A percentile compares a stretch with the other conserved stretches of the same genome.
Evolutionary conservation across 805 yeast genomes (phyloP).

Genomic region (Sugiyamaella marilandica): DNA sequence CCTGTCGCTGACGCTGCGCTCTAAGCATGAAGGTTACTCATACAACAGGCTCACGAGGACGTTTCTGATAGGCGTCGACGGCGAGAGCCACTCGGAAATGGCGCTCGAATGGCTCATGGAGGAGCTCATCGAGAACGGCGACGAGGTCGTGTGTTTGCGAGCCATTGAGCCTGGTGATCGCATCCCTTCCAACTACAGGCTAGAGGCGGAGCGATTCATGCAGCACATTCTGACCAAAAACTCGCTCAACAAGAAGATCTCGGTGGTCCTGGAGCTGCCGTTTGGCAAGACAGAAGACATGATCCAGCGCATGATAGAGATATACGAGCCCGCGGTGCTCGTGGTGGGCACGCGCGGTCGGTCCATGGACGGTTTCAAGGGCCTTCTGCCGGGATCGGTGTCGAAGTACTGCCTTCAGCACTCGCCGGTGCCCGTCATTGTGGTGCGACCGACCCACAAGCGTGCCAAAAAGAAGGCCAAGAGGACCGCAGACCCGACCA

Average conservation of each 20-base stretch:
- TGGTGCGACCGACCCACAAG: slow-evolving; percentile 39
- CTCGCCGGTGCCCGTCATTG: slow-evolving; percentile 44
- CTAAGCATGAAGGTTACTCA: slow-evolving; percentile 36
- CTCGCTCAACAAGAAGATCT: slow-evolving; percentile 35
- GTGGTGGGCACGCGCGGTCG: slow-evolving; percentile 45
- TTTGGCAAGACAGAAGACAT: slow-evolving; percentile 41
- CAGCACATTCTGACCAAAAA: slow-evolving; percentile 34
- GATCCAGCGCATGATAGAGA: slow-evolving; percentile 39
- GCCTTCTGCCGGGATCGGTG: slow-evolving; percentile 42
- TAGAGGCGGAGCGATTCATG: slow-evolving; percentile 34
- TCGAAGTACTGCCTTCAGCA: slow-evolving; percentile 46
- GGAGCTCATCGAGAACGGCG: slow-evolving; percentile 42
- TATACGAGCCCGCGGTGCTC: slow-evolving; percentile 43
- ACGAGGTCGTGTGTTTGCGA: slow-evolving; percentile 42
- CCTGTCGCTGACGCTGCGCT: slow-evolving; percentile 37
- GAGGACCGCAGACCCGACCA: slow-evolving; percentile 31
- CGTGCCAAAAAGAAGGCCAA: slow-evolving; percentile 31
- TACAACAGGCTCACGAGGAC: slow-evolving; percentile 39
- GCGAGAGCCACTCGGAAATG: slow-evolving; percentile 38
- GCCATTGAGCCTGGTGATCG: slow-evolving; percentile 34
- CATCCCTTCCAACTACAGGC: neutral
- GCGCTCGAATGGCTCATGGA: slow-evolving; percentile 45
- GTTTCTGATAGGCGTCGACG: slow-evolving; percentile 42
- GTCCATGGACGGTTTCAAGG: slow-evolving; percentile 38
- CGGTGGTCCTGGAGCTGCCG: slow-evolving; percentile 41